A percentile compares a stretch with the other conserved stretches of the same genome.
These are phyloP conservation scores for Naematelia aurantialba DNA, from an alignment of 768 basidiomycete genomes.

Conservation along the genomic window DNA sequence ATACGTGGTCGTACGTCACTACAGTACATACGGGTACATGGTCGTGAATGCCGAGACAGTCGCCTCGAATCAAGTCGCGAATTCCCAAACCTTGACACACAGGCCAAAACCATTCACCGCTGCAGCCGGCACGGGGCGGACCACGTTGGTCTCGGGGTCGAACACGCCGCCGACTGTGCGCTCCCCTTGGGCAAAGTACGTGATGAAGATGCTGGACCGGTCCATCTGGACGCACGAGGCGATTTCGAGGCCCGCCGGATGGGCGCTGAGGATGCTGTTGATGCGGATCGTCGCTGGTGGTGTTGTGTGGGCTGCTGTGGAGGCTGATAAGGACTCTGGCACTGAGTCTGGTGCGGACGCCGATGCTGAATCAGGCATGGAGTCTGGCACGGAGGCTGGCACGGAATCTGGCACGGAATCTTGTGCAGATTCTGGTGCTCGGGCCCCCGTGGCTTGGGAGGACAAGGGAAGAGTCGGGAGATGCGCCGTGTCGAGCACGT, in stretches of 20 bases:
- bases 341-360: no score
- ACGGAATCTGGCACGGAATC: no score
- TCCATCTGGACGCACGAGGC: slow-evolving; percentile 30
- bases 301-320: slow-evolving; percentile 2
- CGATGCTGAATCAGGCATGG: no score
- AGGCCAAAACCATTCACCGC: not conserved
- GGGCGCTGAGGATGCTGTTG: not conserved
- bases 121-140: not conserved
- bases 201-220: slow-evolving; percentile 13
- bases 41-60: no score
- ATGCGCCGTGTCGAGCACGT: not conserved
- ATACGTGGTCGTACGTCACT: no score
- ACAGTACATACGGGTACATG: no score
- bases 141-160: not conserved
- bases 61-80: no score
- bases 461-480: slow-evolving; percentile 1
- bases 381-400: no score
- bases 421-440: no score
- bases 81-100: not conserved
- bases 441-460: no score
- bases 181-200: slow-evolving; percentile 23
- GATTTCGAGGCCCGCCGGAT: slow-evolving; percentile 7
- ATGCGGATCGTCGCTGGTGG: not conserved
- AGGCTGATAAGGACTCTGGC: no score
- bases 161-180: slow-evolving; percentile 7